Percentiles rank a stretch among this genome's conserved stretches.
Conservation (phyloP, 805 yeast genomes). For the Tanozyma kutaoensis region DNA sequence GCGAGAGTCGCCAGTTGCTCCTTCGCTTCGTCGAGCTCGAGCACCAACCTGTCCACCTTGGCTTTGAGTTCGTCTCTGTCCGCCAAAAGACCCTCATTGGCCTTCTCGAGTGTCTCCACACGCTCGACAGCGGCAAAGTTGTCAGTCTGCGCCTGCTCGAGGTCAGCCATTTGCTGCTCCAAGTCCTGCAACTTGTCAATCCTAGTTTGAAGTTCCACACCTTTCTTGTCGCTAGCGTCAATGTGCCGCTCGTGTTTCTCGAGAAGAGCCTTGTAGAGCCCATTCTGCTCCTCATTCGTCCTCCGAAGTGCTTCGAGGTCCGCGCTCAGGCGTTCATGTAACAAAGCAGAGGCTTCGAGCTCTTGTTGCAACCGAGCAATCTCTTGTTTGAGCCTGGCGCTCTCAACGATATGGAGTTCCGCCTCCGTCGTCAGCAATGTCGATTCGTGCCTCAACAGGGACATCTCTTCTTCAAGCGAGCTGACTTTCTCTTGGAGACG, state of each 20-base stretch:
- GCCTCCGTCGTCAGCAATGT: no score
- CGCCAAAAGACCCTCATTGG: background rate
- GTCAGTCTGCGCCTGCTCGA: background rate
- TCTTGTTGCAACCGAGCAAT: background rate
- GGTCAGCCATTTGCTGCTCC: background rate
- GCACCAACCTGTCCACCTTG: background rate
- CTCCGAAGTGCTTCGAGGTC: background rate
- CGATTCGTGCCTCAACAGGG: no score
- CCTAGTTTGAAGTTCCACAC: background rate
- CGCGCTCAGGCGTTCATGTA: background rate
- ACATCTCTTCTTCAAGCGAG: no score
- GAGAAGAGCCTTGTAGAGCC: background rate
- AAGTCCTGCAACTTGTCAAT: background rate
- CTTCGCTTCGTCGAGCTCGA: background rate
- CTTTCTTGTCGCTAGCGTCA: background rate
- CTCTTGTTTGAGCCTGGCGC: background rate
- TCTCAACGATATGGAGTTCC: no score
- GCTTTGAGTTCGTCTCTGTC: background rate
- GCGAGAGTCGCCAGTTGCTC: background rate
- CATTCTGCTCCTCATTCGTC: background rate
- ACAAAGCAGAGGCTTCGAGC: background rate
- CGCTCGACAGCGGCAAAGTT: background rate
- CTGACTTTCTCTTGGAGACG: no score
- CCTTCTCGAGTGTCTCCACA: background rate
- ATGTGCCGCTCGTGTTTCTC: background rate